phyloP scores from a whole-genome alignment of 768 basidiomycete species.

The Agrocybe praecox region DNA sequence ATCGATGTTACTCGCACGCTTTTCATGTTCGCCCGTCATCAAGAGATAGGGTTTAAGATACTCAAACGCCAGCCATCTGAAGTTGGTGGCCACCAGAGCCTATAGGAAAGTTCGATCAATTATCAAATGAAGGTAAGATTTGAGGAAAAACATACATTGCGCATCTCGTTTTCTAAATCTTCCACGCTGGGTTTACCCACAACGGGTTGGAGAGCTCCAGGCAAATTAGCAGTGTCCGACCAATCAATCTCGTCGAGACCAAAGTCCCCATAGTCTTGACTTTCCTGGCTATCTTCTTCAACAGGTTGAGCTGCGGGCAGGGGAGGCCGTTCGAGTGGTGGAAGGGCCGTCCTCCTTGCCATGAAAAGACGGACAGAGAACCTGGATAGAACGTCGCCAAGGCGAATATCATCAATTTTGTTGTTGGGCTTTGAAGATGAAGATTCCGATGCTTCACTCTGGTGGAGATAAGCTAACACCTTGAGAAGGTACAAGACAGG shows the following conservation, averaged over 20 bases:
- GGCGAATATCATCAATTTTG: conserved; percentile 6
- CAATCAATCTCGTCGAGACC: conserved; percentile 65
- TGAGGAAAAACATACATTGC: conserved; percentile 6
- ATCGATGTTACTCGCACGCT: conserved; percentile 33
- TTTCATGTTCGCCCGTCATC: not conserved
- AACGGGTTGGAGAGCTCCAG: conserved; percentile 36
- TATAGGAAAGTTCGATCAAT: not conserved
- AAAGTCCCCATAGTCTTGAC: conserved; percentile 73
- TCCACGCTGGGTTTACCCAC: not conserved
- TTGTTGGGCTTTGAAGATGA: conserved; percentile 1
- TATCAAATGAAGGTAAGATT: not conserved
- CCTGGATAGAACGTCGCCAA: conserved; percentile 61
- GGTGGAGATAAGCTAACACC: not conserved
- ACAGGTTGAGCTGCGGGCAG: conserved; percentile 22
- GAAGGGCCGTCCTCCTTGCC: conserved; percentile 50
- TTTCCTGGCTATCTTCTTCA: conserved; percentile 58
- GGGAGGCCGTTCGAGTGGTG: conserved; percentile 38
- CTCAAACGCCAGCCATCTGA: conserved; percentile 14
- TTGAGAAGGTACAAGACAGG: conserved; percentile 8
- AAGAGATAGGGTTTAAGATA: conserved; percentile 37
- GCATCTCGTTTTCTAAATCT: conserved; percentile 8
- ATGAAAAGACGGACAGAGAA: not conserved
- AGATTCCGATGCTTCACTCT: not conserved
- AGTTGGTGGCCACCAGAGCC: not conserved
- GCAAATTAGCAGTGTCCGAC: conserved; percentile 48